Base-by-base conservation (phyloP, 257 asterid species). In the Solanum dulcamara region DNA sequence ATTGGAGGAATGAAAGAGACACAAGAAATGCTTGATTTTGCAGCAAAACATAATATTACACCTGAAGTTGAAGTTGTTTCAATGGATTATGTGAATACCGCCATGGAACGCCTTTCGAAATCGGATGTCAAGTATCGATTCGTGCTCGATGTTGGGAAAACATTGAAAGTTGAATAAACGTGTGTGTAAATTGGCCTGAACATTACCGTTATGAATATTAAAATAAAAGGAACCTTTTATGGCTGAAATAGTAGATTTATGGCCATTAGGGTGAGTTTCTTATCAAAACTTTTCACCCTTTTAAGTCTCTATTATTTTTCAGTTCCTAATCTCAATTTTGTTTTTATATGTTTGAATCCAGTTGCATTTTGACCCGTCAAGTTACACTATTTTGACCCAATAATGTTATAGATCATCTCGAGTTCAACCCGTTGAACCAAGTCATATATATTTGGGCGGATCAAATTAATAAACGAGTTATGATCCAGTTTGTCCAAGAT, bases 1-100 rank as follows among this genome's bases (percentile, higher is more conserved):
- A 88, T 64, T 5, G 92, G 91, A 87, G 92, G 92, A 38, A 14
- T 90, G 80, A 88, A 88, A 48, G 91, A 90, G 85, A 90, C 92
- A 6, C 92, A 90, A 64, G 92, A 90, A 24, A 90, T 88, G 92
- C 86, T 90, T 30, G 90, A 90, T 40, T 88, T 90, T 59, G 89
- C 92, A 3, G 89, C 91, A 6, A 84, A 89, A 20, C 88, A 90
- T 28, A 87, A 85, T 64, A 33, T 84, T 6, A 84, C 68, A 20
- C 86, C 86, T 1, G 30, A 68, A 14, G 86, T 84, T 46, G 86
- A 84, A 33, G 15, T 84, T 20, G 28, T 84, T 6, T 20, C 86
- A 32, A 38, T 66, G 83, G 87, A 85, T 59, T 85, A 77, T 24
- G 84, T 59, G 50, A 85, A 85, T 57, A 75, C 64, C 10, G 87